Conservation (phyloP, 179 eudicot genomes). For the Spergularia azorica region DNA sequence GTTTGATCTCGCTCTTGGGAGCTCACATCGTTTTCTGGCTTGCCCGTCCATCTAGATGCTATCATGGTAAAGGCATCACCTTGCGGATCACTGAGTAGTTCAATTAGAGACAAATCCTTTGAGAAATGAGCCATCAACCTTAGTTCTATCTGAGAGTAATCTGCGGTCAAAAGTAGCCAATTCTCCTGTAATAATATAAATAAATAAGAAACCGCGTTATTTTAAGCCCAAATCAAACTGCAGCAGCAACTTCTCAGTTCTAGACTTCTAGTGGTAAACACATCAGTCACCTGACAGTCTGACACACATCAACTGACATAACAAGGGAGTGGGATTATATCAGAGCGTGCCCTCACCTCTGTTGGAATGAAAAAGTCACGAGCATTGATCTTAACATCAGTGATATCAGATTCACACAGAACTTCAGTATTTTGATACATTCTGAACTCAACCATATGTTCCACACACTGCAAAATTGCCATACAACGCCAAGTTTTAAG, state of each 20-base stretch:
- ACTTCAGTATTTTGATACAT: slow-evolving; percentile 44
- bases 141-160: slow-evolving; percentile 97
- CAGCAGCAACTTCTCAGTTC: not conserved
- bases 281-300: not conserved
- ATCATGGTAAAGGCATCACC: slow-evolving; percentile 86
- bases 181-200: slow-evolving; percentile 60
- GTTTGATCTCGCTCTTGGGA: slow-evolving; percentile 90
- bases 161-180: slow-evolving; percentile 93
- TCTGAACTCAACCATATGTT: slow-evolving; percentile 75
- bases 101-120: slow-evolving; percentile 65
- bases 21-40: slow-evolving; percentile 56
- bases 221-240: not conserved
- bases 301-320: not conserved
- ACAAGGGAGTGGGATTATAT: not conserved
- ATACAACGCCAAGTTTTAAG: slow-evolving; percentile 1
- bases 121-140: slow-evolving; percentile 98
- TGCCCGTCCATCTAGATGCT: slow-evolving; percentile 89
- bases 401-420: slow-evolving; percentile 38
- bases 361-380: slow-evolving; percentile 83
- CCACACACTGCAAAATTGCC: slow-evolving; percentile 72
- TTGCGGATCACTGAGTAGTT: slow-evolving; percentile 65
- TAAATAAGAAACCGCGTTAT: not conserved
- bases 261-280: not conserved
- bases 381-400: slow-evolving; percentile 56
- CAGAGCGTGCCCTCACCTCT: slow-evolving; percentile 51